Percentiles rank a stretch among this genome's conserved stretches.
These are phyloP conservation scores for Plantago ovata DNA, from an alignment of 257 asterid genomes.

Conservation along the genomic window DNA sequence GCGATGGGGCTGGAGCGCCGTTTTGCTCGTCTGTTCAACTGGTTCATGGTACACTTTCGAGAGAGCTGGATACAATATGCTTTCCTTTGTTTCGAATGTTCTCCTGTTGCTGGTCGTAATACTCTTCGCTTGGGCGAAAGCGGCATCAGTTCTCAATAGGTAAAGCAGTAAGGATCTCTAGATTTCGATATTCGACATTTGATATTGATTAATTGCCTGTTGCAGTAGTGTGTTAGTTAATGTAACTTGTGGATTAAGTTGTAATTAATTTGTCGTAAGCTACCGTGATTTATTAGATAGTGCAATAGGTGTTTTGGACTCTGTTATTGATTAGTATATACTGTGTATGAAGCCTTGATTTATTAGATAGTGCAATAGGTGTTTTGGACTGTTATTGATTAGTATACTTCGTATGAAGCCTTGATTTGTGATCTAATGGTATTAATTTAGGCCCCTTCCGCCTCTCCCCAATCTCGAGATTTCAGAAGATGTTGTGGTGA, in stretches of 20 bases:
- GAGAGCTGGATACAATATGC: constrained; percentile 72
- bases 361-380: not conserved
- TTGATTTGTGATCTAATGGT: constrained; percentile 3
- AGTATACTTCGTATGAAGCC: not conserved
- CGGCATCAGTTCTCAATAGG: constrained; percentile 92
- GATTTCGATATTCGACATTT: constrained; percentile 2
- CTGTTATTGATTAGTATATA: not conserved
- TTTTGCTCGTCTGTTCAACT: constrained; percentile 60
- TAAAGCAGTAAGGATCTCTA: constrained; percentile 21
- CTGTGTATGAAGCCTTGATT: no score
- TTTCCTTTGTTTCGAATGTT: constrained; percentile 73
- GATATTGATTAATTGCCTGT: not conserved
- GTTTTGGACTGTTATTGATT: not conserved
- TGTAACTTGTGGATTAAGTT: no score
- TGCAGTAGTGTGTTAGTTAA: not conserved
- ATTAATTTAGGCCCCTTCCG: constrained; percentile 63
- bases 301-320: not conserved
- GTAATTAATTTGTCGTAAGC: no score
- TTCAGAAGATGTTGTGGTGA: constrained; percentile 54
- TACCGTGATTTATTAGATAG: not conserved
- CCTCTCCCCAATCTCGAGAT: constrained; percentile 74
- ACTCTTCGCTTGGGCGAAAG: constrained; percentile 89
- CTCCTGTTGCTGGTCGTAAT: constrained; percentile 69
- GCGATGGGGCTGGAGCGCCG: constrained; percentile 47
- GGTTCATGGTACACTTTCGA: constrained; percentile 84